phyloP scores from a whole-genome alignment of 225 moss, liverwort and hornwort genomes.

The Polytrichum formosum region DNA sequence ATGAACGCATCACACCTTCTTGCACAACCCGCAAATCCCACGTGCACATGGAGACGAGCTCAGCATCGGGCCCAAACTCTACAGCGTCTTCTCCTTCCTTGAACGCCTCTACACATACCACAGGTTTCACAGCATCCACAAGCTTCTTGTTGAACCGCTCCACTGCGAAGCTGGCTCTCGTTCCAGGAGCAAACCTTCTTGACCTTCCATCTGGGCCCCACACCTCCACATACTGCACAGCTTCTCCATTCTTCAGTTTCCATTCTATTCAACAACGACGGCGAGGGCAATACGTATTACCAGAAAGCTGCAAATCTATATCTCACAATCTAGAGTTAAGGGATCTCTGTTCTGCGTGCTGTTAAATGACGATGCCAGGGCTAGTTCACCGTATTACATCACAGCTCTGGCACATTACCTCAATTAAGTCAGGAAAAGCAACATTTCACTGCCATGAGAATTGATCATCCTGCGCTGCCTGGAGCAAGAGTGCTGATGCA shows the following conservation, averaged over 20 bases:
- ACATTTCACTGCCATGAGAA: neutral
- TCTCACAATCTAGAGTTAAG: neutral
- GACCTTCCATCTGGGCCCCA: slow-evolving; percentile 26
- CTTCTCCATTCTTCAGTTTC: slow-evolving; percentile 1
- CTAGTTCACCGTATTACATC: neutral
- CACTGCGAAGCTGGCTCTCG: slow-evolving; percentile 41
- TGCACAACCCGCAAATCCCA: slow-evolving; percentile 47
- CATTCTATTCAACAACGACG: neutral
- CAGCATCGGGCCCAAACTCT: slow-evolving; percentile 45
- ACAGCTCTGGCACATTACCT: neutral
- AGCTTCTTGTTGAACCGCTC: slow-evolving; percentile 50
- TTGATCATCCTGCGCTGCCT: neutral
- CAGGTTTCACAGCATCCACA: slow-evolving; percentile 44
- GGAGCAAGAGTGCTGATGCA: neutral
- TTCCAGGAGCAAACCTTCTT: slow-evolving; percentile 35
- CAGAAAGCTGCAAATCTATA: neutral
- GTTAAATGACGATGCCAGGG: neutral
- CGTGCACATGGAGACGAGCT: slow-evolving; percentile 33
- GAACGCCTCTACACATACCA: slow-evolving; percentile 52
- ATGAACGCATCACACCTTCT: slow-evolving; percentile 25
- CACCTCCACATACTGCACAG: slow-evolving; percentile 43
- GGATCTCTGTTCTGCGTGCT: neutral
- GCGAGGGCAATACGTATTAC: neutral
- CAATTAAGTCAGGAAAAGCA: neutral
- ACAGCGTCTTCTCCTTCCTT: slow-evolving; percentile 45